Base-by-base conservation (phyloP, 768 basidiomycete genomes). In the Cystobasidium tubakii region DNA sequence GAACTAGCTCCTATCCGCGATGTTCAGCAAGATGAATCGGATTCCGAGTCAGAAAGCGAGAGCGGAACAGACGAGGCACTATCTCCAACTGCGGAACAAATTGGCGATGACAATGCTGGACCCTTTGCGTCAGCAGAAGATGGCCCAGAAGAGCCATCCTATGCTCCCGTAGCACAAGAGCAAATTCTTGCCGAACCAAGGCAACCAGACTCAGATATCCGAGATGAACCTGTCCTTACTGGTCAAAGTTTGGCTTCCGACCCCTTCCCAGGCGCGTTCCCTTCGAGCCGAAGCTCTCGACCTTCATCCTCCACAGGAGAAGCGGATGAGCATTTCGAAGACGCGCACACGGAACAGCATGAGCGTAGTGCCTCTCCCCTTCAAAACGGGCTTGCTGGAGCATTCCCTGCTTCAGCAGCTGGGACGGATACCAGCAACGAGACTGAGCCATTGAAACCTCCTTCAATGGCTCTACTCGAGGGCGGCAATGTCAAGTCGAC, bases 221-320 rank as follows among this genome's bases (percentile, higher is more conserved):
- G 21, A n/a, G 46, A 50, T 50, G 46, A 21, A 50, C 21, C 46
- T 12, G 46, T 50, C 21, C n/a, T 9, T 50, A 50, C 46, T 17
- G 46, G 46, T 15, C 46, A 50, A 17, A 50, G 46, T 21, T n/a
- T 50, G 15, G 10, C 7, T 3, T 62, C 57, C 4, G 44, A 67
- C 17, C 66, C 66, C 44, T 44, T 67, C 23, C 66, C 66, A 29
- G 66, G 66, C 31, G 66, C 66, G 7, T 67, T 33, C 44, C 66
- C 66, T 19, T 7, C 57, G 25, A 23, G 57, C 57, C 29, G 15
- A 17, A 23, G 13, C 15, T 62, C 57, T 17, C 46, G 46, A 50
- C 31, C 57, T 39, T 7, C 31, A 23, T 62, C 57, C 10, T 62
- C 57, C 3, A 23, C 23, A 31, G 39, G 66, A 7, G 66, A 67